A percentile compares a stretch with the other conserved stretches of the same genome.
These are phyloP conservation scores for Daldinia loculata DNA, from an alignment of 495 filamentous ascomycete species.

Conservation along the genomic window DNA sequence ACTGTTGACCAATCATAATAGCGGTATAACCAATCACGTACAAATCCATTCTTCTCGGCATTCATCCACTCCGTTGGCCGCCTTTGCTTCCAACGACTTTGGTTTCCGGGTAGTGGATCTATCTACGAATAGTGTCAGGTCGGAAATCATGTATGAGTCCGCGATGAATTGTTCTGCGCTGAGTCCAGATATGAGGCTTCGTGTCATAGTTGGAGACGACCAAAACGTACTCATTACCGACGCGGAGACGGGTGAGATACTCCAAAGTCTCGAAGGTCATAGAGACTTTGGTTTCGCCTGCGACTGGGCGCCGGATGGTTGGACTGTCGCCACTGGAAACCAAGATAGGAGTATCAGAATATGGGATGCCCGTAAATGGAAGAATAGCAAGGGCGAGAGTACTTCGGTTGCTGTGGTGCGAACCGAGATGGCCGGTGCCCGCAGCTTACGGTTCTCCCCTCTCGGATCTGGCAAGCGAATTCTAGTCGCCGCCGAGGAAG, in stretches of 20 bases:
- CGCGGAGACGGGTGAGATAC: slow-evolving; percentile 57
- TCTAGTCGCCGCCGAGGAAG: slow-evolving; percentile 81
- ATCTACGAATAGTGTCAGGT: slow-evolving; percentile 70
- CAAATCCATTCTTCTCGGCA: slow-evolving; percentile 71
- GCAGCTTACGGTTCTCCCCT: slow-evolving; percentile 83
- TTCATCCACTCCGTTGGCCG: slow-evolving; percentile 68
- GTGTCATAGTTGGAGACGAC: slow-evolving; percentile 73
- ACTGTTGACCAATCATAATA: slow-evolving; percentile 69
- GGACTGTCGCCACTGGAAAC: slow-evolving; percentile 87
- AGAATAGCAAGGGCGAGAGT: slow-evolving; percentile 52
- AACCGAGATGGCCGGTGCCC: slow-evolving; percentile 79
- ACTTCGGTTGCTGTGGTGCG: slow-evolving; percentile 68
- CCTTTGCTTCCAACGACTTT: slow-evolving; percentile 86
- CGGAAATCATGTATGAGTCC: slow-evolving; percentile 66
- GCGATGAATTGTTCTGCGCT: slow-evolving; percentile 87
- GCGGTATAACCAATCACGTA: slow-evolving; percentile 89
- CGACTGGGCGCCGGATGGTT: slow-evolving; percentile 90
- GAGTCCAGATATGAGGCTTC: slow-evolving; percentile 79
- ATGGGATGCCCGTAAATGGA: slow-evolving; percentile 84
- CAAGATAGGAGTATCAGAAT: slow-evolving; percentile 87
- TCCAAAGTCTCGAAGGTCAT: slow-evolving; percentile 70
- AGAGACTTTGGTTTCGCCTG: slow-evolving; percentile 87
- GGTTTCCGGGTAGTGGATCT: slow-evolving; percentile 80
- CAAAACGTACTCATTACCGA: slow-evolving; percentile 59
- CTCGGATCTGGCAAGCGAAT: slow-evolving; percentile 76